These are phyloP conservation scores for Rhodomyrtus psidioides DNA, from an alignment of 441 rosid species.

Conservation along the genomic window DNA sequence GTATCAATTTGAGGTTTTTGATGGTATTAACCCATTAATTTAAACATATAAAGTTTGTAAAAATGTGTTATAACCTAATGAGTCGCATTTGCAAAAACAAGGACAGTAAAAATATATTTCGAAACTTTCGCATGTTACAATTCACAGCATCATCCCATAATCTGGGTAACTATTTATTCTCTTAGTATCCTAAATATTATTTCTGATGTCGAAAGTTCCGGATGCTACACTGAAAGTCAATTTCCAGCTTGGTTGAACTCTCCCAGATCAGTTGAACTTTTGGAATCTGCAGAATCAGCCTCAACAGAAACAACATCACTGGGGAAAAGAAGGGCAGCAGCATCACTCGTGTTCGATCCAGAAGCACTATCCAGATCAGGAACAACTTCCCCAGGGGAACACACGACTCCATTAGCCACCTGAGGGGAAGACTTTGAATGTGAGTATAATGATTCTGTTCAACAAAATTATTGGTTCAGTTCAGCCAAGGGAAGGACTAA, in stretches of 20 bases:
- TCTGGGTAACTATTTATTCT: neutral
- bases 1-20: no score
- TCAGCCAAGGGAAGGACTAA: neutral
- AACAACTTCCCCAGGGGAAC: constrained; percentile 13
- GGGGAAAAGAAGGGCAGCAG: constrained; percentile 8
- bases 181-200: neutral
- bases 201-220: no score
- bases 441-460: neutral
- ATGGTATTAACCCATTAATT: no score
- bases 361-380: constrained; percentile 14
- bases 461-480: neutral
- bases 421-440: constrained; percentile 11
- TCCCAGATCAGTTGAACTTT: constrained; percentile 15
- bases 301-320: neutral
- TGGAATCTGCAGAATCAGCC: constrained; percentile 13
- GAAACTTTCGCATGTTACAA: neutral
- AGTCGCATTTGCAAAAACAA: neutral
- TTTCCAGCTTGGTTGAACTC: constrained; percentile 18
- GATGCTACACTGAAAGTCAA: constrained; percentile 9
- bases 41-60: neutral
- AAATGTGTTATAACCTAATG: no score
- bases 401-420: constrained; percentile 10
- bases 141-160: neutral
- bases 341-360: constrained; percentile 6
- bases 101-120: neutral